A percentile compares a stretch with the other conserved stretches of the same genome.
Conservation (phyloP, 2,329 filamentous ascomycete species). For the Coniella lustricola region DNA sequence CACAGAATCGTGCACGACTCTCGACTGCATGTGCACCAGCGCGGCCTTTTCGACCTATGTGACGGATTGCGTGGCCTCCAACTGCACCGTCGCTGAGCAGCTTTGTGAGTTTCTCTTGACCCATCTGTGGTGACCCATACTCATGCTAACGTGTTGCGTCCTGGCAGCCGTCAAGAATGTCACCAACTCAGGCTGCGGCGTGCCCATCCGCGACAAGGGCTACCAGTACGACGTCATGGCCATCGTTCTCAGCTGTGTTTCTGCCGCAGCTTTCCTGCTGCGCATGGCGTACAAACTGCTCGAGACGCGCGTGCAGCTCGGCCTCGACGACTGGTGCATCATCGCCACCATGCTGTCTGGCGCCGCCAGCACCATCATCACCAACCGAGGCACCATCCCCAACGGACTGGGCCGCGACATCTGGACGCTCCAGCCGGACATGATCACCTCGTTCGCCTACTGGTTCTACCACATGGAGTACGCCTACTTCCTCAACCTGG, state of each 20-base stretch:
- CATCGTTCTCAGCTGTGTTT: slow-evolving; percentile 25
- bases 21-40: too few relatives aligned
- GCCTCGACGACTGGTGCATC: slow-evolving; percentile 30
- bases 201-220: slow-evolving; percentile 8
- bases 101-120: too few relatives aligned
- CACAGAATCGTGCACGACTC: too few relatives aligned
- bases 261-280: slow-evolving; percentile 29
- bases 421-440: slow-evolving; percentile 17
- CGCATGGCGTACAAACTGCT: slow-evolving; percentile 31
- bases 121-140: too few relatives aligned
- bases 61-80: too few relatives aligned
- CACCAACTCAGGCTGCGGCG: slow-evolving; percentile 12
- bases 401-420: slow-evolving; percentile 19
- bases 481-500: slow-evolving; percentile 14
- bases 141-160: not conserved
- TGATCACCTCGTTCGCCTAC: slow-evolving; percentile 28
- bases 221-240: slow-evolving; percentile 5
- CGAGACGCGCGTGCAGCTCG: slow-evolving; percentile 24
- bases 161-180: slow-evolving; percentile 10
- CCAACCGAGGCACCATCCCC: slow-evolving; percentile 32
- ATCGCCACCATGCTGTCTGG: slow-evolving; percentile 22
- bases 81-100: too few relatives aligned
- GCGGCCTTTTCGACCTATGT: too few relatives aligned
- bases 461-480: slow-evolving; percentile 37
- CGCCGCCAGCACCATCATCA: slow-evolving; percentile 25